Evolutionary conservation across 1,284 basidiomycete genomes (phyloP), one percentile per base, ranked within the genome.

Genomic region (Fomitopsis betulina): DNA sequence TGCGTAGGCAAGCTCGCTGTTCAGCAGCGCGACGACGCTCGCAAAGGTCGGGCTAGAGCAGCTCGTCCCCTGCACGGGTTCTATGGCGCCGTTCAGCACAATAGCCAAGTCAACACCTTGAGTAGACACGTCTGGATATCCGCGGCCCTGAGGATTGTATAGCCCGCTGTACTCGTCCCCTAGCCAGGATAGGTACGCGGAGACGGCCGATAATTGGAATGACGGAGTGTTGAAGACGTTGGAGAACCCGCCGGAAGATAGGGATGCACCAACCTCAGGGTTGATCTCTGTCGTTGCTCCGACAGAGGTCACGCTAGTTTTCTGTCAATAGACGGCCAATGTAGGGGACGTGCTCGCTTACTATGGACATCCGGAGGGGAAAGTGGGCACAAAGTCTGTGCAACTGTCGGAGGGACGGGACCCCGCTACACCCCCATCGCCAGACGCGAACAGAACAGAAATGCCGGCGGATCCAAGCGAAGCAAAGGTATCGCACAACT

Each of bases 371-470:
- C 72, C 73, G 17, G 82, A 77, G n/a, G 89, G 89, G 80, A 91
- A 91, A 0, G 70, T 76, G 12, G 89, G 87, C 57, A 87, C 79
- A 79, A 91, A 91, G 12, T 75, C 69, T 21, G 67, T 65, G 54
- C 64, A 76, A 56, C 76, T 79, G 13, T 37, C 35, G 3, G 72
- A 79, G 25, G 80, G 81, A 17, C 79, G 72, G n/a, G 84, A 84
- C 21, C 75, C 81, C 23, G 86, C 82, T 21, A 91, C 88, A 58
- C 87, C 87, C 53, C 67, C 72, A 62, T 86, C 88, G 55, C 88
- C 88, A 56, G 83, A 85, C 19, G 84, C 81, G 73, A 86, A 89
- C 64, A 91, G 75, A 30, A 86, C 75, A n/a, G 81, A 84, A 13
- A 77, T 78, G 19, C 88, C 88, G 35, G 79, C 76, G 5, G 80